Base-by-base conservation (phyloP, 129 eudicot species). In the Deinandra increscens region DNA sequence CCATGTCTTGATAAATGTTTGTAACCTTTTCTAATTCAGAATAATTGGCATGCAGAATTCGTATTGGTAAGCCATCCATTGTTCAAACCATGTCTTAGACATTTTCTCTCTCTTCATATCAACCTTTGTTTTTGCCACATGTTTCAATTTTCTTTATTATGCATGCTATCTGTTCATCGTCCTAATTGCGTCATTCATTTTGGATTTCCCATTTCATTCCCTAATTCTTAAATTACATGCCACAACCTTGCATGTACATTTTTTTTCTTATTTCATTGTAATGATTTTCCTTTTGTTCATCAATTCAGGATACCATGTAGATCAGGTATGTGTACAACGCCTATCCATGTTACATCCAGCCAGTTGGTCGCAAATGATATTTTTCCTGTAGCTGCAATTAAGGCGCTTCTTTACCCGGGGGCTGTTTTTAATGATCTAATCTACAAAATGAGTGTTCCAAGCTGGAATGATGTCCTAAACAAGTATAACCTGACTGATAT, bases 391-490 rank as follows among this genome's bases (percentile, higher is more conserved):
- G 89, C 90, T 55, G 89, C 83, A 51, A 91, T 92, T 18, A 92
- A 92, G 83, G 86, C 68, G 55, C 83, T 92, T 45, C 98, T 92
- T 61, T 92, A 82, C 64, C 98, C 98, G 41, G 98, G 98, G 66
- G 96, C 96, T 13, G 9, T 85, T 72, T 84, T 82, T 15, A 77
- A 86, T 75, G 91, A 81, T 14, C 84, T 92, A 72, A 76, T 80
- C 51, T 74, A 36, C 51, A 79, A 78, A 65, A 79, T 75, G 88
- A 82, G 89, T 75, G 36, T 92, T 42, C 95, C 96, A 22, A 92
- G 85, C 18, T 92, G 96, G 98, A 76, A 75, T 70, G 69, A 80
- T 60, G 71, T 92, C 48, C 68, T 89, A n/a, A 78, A 69, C 50
- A 80, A 79, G 41, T 92, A 92, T 74, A 89, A 92, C 82, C 70